Base-by-base conservation (phyloP, 805 yeast genomes). In the Saccharomyces kudriavzevii region DNA sequence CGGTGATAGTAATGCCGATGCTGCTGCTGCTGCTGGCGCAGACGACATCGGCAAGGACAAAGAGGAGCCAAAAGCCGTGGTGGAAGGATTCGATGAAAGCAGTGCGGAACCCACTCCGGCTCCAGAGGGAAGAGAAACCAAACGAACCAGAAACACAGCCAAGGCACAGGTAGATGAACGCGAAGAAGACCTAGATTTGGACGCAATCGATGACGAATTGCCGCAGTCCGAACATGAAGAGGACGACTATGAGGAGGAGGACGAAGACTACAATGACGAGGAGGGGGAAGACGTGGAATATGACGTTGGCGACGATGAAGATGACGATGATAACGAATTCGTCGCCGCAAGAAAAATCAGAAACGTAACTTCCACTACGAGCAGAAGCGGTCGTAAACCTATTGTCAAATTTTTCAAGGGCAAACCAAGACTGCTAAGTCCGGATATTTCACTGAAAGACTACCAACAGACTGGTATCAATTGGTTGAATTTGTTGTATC, bases 401-500 rank as follows among this genome's bases (percentile, higher is more conserved):
- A 56, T 62, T 24, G 60, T 62, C 20, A 67, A 67, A 22, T 87
- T 82, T 65, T 81, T 89, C 69, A 80, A 77, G 46, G 82, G 80
- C 46, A 85, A 89, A 65, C 99, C 99, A 1, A 66, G 70, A 14
- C 70, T 85, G 43, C 69, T 94, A 56, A 74, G 89, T 1, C 75
- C 74, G 0, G 87, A 81, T 22, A 76, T 89, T 17, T 80, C 79
- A 43, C 75, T 94, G 61, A 94, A 92, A 64, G 84, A 82, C 64
- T 94, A 94, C 69, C 99, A 94, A 73, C 94, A 90, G 61, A 96
- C 91, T n/a, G 99, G 99, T 48, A 73, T 94, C 51, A 94, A 94
- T 68, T 94, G 99, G 99, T 74, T 94, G 52, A 78, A 84, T 57
- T 69, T 92, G 52, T 75, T 94, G 29, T 94, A 92, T 68, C 82